A percentile compares a stretch with the other conserved stretches of the same genome.
These are phyloP conservation scores for Amesomyces nigricolor DNA, from an alignment of 2,329 filamentous ascomycete genomes.

Conservation along the genomic window DNA sequence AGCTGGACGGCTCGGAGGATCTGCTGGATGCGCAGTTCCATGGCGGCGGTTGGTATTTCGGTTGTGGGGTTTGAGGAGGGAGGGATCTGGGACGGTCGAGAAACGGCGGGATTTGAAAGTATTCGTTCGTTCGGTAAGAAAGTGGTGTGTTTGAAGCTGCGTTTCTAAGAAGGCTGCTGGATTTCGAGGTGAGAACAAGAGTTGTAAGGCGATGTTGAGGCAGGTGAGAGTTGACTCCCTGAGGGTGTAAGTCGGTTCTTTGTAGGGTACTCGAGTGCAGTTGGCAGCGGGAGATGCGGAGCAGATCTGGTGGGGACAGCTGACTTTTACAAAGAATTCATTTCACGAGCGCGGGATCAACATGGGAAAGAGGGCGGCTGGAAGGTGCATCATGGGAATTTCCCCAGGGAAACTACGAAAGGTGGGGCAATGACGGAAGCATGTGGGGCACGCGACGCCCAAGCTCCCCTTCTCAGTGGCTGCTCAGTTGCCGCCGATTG, in stretches of 20 bases:
- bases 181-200: background rate
- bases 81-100: background rate
- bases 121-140: background rate
- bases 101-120: background rate
- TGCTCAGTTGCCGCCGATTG: slow-evolving; percentile 1
- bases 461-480: slow-evolving; percentile 1
- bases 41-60: background rate
- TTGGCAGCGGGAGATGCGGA: background rate
- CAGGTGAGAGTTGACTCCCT: too few relatives aligned
- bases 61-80: background rate
- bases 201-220: background rate
- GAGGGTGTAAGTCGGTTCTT: background rate
- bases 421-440: slow-evolving; percentile 23
- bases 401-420: slow-evolving; percentile 7
- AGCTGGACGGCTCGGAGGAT: slow-evolving; percentile 46
- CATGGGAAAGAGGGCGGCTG: slow-evolving; percentile 1
- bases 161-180: background rate
- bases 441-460: slow-evolving; percentile 3
- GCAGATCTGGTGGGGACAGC: background rate
- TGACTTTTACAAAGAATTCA: slow-evolving; percentile 9
- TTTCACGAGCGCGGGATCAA: background rate
- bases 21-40: slow-evolving; percentile 38
- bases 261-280: background rate
- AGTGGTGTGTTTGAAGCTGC: background rate
- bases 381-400: slow-evolving; percentile 14